These are phyloP conservation scores for Ogataea saltuana DNA, from an alignment of 805 yeast species.

Conservation along the genomic window DNA sequence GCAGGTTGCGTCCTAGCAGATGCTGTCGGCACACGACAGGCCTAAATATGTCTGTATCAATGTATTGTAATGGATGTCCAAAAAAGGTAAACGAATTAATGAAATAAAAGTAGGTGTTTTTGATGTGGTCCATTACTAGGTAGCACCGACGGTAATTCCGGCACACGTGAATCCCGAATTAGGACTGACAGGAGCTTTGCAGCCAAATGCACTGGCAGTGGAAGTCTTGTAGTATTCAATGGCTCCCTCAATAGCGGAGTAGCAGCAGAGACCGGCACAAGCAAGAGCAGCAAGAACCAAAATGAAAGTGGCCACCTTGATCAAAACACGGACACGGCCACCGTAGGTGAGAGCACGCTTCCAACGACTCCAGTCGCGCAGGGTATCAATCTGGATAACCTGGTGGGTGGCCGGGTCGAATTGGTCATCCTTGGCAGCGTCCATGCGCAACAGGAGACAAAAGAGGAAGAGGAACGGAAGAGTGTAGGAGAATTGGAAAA, in stretches of 20 bases:
- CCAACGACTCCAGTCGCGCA: conserved; percentile 12
- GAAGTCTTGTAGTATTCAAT: conserved; percentile 12
- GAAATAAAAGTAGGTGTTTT: neutral
- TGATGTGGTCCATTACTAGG: neutral
- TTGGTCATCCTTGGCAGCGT: conserved; percentile 10
- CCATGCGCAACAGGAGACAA: conserved; percentile 15
- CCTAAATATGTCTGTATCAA: too few relatives aligned
- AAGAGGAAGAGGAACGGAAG: conserved; percentile 37
- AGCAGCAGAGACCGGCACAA: conserved; percentile 16
- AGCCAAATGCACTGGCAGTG: conserved; percentile 14
- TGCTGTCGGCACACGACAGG: too few relatives aligned
- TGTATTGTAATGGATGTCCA: too few relatives aligned
- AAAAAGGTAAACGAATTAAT: neutral
- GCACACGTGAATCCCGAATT: conserved; percentile 18
- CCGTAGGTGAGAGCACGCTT: conserved; percentile 10
- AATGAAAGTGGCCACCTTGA: conserved; percentile 9
- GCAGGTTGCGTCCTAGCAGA: too few relatives aligned
- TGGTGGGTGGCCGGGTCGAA: conserved; percentile 12
- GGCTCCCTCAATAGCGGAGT: conserved; percentile 17
- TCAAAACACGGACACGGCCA: conserved; percentile 8
- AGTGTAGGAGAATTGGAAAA: conserved; percentile 47
- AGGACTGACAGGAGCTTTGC: conserved; percentile 18
- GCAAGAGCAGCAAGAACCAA: conserved; percentile 14
- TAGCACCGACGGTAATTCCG: conserved; percentile 16
- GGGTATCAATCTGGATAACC: conserved; percentile 10